Evolutionary conservation across 441 rosid species (phyloP), one percentile per base, ranked within the genome.

Genomic region (Arabidopsis lyrata): DNA sequence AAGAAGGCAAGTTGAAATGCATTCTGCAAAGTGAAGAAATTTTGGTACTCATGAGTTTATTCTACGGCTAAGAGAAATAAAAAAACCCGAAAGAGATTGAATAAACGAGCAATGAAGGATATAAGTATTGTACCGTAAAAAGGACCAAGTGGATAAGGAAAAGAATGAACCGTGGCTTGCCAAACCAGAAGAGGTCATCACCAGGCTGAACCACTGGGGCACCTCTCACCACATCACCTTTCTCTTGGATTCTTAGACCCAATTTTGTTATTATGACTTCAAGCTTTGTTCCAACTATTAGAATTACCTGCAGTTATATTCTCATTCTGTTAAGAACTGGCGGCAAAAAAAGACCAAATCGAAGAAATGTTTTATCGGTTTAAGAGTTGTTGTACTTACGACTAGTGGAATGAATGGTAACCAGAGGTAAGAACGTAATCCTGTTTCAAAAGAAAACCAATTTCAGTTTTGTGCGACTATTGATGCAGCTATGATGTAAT

Each of bases 141-240:
- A 95, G 96, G 58, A 84, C 88, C 32, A 91, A 52, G 60, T 93
- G 97, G 76, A 95, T 86, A 24, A 95, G 91, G 69, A 82, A 86
- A 75, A 95, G 98, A 52, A 95, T 75, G 76, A 93, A 77, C 35
- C 81, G 91, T 0, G 99, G 98, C 1, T 79, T 70, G 5, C 88
- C 87, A n/a, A 95, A 95, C 99, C 99, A 95, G 87, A 95, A 95
- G 65, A 92, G 96, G 14, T 95, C 92, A 73, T 95, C 93, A 4
- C 92, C 92, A 11, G 95, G 97, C 79, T 88, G 78, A 74, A 95
- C 99, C 55, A 95, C 83, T 0, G 96, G 99, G 8, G 91, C 88
- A 5, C 99, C 99, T 82, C 84, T 87, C 29, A 93, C 95, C 36
- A 95, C 99, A 54, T 83, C 90, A 12, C 97, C 98, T 84, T 88